A percentile compares a stretch with the other conserved stretches of the same genome.
Evolutionary conservation across 345 rosid species (phyloP).

Genomic region (Arabidopsis suecica): DNA sequence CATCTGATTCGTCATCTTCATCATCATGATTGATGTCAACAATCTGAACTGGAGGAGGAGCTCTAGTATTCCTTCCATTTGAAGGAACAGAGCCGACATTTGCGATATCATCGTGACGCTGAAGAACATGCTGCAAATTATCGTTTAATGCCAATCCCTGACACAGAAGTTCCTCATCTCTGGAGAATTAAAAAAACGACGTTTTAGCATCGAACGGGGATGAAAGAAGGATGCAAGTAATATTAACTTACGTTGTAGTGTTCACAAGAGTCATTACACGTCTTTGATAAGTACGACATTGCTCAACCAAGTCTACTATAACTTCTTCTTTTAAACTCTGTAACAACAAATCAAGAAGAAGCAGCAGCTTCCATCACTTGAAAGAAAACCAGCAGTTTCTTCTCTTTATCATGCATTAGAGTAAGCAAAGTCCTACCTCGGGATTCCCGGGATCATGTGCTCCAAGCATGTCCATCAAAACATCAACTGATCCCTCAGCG

Average conservation of each 20-base stretch:
- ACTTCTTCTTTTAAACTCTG: slow-evolving; percentile 88
- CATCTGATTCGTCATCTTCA: slow-evolving; percentile 73
- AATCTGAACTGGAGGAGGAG: slow-evolving; percentile 56
- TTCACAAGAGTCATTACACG: slow-evolving; percentile 82
- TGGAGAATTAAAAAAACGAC: slow-evolving; percentile 40
- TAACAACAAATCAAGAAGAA: slow-evolving; percentile 32
- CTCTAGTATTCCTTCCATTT: slow-evolving; percentile 48
- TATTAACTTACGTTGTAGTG: slow-evolving; percentile 61
- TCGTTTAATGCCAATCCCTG: slow-evolving; percentile 92
- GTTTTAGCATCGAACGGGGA: slow-evolving; percentile 4
- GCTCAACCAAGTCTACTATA: slow-evolving; percentile 86
- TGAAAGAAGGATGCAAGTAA: not conserved
- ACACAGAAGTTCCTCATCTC: slow-evolving; percentile 80
- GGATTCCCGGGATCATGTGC: slow-evolving; percentile 75
- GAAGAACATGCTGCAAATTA: slow-evolving; percentile 80
- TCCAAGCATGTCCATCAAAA: slow-evolving; percentile 80
- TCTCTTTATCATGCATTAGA: slow-evolving; percentile 6
- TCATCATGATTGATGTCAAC: slow-evolving; percentile 48
- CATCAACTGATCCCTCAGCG: slow-evolving; percentile 73
- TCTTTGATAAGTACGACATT: slow-evolving; percentile 81
- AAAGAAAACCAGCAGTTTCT: slow-evolving; percentile 7
- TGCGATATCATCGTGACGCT: slow-evolving; percentile 72
- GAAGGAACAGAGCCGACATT: slow-evolving; percentile 55
- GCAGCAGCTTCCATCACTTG: slow-evolving; percentile 23
- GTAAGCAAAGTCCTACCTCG: slow-evolving; percentile 54